Evolutionary conservation across 306 rosid species (phyloP).

Genomic region (Myrica gale): DNA sequence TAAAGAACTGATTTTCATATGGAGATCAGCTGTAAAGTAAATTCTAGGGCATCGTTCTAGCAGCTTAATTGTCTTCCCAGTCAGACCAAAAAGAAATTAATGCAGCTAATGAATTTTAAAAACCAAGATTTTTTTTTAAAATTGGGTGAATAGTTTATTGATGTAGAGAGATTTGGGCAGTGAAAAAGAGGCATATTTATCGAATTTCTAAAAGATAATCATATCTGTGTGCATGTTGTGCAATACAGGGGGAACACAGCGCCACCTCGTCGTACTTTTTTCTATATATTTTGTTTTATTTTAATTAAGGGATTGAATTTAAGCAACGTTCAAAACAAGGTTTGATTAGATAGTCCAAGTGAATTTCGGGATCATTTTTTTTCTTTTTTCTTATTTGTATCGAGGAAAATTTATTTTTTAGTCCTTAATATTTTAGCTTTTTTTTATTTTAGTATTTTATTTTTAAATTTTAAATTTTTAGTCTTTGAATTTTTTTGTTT

Average conservation of each 20-base stretch:
- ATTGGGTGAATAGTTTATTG: constrained; percentile 19
- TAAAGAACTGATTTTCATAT: background rate
- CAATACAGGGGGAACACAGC: constrained; percentile 61
- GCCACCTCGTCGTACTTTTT: constrained; percentile 63
- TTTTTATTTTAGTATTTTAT: too few relatives aligned
- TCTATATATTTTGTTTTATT: constrained; percentile 1
- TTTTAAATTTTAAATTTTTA: too few relatives aligned
- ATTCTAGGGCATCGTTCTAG: constrained; percentile 4
- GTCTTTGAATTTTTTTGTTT: too few relatives aligned
- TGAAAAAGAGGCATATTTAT: constrained; percentile 54
- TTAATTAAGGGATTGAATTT: too few relatives aligned
- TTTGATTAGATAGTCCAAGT: background rate
- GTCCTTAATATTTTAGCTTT: too few relatives aligned
- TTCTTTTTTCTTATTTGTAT: constrained; percentile 9
- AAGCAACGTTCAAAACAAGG: too few relatives aligned
- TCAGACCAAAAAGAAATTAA: background rate
- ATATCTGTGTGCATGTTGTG: constrained; percentile 36
- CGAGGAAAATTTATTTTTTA: too few relatives aligned
- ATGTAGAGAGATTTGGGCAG: constrained; percentile 54
- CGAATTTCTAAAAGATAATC: constrained; percentile 39
- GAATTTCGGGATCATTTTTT: constrained; percentile 16
- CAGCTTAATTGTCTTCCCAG: too few relatives aligned
- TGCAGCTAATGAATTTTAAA: background rate
- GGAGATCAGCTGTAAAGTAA: constrained; percentile 32
- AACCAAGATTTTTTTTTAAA: background rate